Evolutionary conservation across 805 yeast species (phyloP).

Genomic region (Wickerhamiella nectarea): DNA sequence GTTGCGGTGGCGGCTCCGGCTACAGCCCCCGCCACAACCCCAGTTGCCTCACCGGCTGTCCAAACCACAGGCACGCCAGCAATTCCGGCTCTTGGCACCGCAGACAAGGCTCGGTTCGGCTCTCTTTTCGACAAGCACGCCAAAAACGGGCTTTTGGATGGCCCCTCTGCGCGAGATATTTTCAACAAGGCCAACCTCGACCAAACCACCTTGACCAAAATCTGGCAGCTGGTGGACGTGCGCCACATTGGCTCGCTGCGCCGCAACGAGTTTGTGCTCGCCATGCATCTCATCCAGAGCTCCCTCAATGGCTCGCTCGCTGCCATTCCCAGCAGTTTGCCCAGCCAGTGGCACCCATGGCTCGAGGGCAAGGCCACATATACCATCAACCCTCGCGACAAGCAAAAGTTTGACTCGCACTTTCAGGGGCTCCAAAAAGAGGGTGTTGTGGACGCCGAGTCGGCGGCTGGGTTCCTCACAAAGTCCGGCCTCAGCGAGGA

Average conservation of each 20-base stretch:
- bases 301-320: constrained; percentile 50
- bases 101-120: constrained; percentile 27
- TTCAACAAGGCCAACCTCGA: constrained; percentile 82
- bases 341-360: constrained; percentile 26
- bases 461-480: constrained; percentile 78
- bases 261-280: constrained; percentile 68
- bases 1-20: no score
- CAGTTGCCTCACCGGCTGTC: no score
- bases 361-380: constrained; percentile 30
- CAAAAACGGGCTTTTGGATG: constrained; percentile 44
- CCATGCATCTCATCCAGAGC: constrained; percentile 90
- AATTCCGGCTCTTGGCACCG: constrained; percentile 26
- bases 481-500: constrained; percentile 79
- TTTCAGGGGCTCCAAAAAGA: constrained; percentile 56
- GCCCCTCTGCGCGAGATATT: constrained; percentile 70
- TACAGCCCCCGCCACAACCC: no score
- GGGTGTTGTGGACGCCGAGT: constrained; percentile 59
- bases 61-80: constrained; percentile 10
- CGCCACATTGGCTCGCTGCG: constrained; percentile 58
- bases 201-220: constrained; percentile 59
- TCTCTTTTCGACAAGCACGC: constrained; percentile 57
- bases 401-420: constrained; percentile 62
- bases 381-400: constrained; percentile 54
- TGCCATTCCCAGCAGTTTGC: constrained; percentile 40
- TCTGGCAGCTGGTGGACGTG: constrained; percentile 81